Conservation (phyloP, 768 basidiomycete genomes). For the Phanerochaete carnosa region DNA sequence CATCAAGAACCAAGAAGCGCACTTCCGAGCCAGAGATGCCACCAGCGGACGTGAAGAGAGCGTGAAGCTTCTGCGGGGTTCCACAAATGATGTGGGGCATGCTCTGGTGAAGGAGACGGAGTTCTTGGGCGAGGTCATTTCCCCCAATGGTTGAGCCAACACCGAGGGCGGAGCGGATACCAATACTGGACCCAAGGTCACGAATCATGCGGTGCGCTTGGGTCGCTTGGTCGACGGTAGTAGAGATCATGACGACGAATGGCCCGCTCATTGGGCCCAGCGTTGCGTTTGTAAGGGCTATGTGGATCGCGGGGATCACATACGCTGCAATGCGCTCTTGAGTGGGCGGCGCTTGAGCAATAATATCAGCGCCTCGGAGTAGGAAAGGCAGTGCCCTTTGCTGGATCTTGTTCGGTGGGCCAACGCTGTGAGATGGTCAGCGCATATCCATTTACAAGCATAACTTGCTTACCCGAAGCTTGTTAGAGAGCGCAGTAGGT, state of each 20-base stretch:
- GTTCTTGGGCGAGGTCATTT: slow-evolving; percentile 66
- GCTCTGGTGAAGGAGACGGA: slow-evolving; percentile 83
- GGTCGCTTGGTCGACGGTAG: slow-evolving; percentile 97
- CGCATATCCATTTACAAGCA: not conserved
- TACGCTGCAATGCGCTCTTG: slow-evolving; percentile 98
- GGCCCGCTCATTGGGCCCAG: slow-evolving; percentile 70
- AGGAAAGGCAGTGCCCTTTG: slow-evolving; percentile 95
- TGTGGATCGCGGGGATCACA: slow-evolving; percentile 86
- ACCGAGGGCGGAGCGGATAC: slow-evolving; percentile 85
- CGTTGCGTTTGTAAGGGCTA: slow-evolving; percentile 63
- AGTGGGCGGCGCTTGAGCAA: slow-evolving; percentile 97
- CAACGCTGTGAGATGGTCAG: slow-evolving; percentile 54
- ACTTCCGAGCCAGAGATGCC: slow-evolving; percentile 82
- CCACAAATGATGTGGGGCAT: slow-evolving; percentile 96
- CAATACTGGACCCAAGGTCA: slow-evolving; percentile 90
- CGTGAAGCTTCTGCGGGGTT: slow-evolving; percentile 94
- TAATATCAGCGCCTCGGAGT: slow-evolving; percentile 91
- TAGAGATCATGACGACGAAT: slow-evolving; percentile 90
- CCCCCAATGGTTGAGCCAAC: slow-evolving; percentile 71
- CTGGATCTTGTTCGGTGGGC: slow-evolving; percentile 98
- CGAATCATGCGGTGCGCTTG: slow-evolving; percentile 96
- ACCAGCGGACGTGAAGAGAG: slow-evolving; percentile 79
- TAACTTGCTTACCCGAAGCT: slow-evolving; percentile 80
- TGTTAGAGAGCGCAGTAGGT: slow-evolving; percentile 80
- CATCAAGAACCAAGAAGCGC: slow-evolving; percentile 91